These are phyloP conservation scores for Tripterygium wilfordii DNA, from an alignment of 177 flowering plant species.

Conservation along the genomic window DNA sequence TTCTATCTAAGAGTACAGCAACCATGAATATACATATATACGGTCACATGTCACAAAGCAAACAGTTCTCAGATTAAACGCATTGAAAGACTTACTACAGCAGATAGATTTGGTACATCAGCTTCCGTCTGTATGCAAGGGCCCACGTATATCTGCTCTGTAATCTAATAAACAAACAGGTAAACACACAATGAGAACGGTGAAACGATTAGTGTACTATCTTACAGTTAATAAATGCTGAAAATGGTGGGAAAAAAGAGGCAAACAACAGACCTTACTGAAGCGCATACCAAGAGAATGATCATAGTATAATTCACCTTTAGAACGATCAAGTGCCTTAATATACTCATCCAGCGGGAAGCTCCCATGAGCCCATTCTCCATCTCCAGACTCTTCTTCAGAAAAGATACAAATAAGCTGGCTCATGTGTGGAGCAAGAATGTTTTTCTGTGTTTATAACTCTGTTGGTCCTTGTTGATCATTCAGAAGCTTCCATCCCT, in stretches of 20 bases:
- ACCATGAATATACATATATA: too few relatives aligned
- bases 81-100: slow-evolving; percentile 33
- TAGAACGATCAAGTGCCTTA: slow-evolving; percentile 82
- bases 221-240: too few relatives aligned
- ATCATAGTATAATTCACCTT: slow-evolving; percentile 78
- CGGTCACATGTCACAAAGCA: too few relatives aligned
- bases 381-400: slow-evolving; percentile 58
- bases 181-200: background rate
- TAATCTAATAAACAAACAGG: slow-evolving; percentile 45
- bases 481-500: slow-evolving; percentile 52
- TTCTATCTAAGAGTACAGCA: too few relatives aligned
- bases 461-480: slow-evolving; percentile 22
- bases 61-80: background rate
- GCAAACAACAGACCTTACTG: slow-evolving; percentile 68
- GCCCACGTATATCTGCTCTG: slow-evolving; percentile 90
- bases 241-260: too few relatives aligned
- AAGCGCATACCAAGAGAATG: slow-evolving; percentile 89
- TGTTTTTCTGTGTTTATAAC: slow-evolving; percentile 20
- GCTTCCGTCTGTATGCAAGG: slow-evolving; percentile 81
- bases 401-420: slow-evolving; percentile 60
- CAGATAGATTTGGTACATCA: slow-evolving; percentile 59
- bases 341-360: slow-evolving; percentile 86
- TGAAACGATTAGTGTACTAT: too few relatives aligned
- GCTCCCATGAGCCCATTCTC: slow-evolving; percentile 86
- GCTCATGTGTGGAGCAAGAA: slow-evolving; percentile 24